A percentile compares a stretch with the other conserved stretches of the same genome.
phyloP scores from a whole-genome alignment of 2,329 filamentous ascomycete genomes.

The Trichoderma endophyticum region DNA sequence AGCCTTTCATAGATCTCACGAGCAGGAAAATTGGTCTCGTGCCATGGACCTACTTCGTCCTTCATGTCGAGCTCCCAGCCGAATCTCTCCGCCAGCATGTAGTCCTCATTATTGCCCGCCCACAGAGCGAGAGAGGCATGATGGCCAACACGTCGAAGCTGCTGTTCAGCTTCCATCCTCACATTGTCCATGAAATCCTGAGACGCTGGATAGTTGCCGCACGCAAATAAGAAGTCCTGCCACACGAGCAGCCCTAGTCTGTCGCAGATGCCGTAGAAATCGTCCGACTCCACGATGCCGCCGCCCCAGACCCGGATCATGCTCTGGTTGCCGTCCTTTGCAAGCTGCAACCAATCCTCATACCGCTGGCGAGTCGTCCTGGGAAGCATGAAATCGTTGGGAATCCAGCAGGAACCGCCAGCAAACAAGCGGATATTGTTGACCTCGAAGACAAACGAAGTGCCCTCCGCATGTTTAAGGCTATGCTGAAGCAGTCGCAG shows the following conservation, averaged over 20 bases:
- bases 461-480: not conserved
- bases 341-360: not conserved
- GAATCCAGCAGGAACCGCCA: not conserved
- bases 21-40: constrained; percentile 71
- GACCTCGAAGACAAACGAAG: not conserved
- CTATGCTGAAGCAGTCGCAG: not conserved
- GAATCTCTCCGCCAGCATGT: constrained; percentile 40
- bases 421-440: not conserved
- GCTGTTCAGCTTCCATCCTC: constrained; percentile 56
- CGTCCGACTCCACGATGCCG: not conserved
- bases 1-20: constrained; percentile 76
- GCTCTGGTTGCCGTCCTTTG: not conserved
- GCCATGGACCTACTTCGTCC: constrained; percentile 66
- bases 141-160: constrained; percentile 54
- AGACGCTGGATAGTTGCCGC: not conserved
- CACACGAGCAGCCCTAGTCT: not conserved
- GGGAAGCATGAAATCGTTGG: not conserved
- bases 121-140: constrained; percentile 68
- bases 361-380: not conserved
- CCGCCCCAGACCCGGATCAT: not conserved
- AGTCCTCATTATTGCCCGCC: constrained; percentile 73
- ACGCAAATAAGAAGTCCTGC: not conserved
- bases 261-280: not conserved
- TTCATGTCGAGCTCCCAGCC: constrained; percentile 66
- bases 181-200: constrained; percentile 42